Evolutionary conservation across 1,284 basidiomycete species (phyloP).

Genomic region (Apiotrichum sp.): DNA sequence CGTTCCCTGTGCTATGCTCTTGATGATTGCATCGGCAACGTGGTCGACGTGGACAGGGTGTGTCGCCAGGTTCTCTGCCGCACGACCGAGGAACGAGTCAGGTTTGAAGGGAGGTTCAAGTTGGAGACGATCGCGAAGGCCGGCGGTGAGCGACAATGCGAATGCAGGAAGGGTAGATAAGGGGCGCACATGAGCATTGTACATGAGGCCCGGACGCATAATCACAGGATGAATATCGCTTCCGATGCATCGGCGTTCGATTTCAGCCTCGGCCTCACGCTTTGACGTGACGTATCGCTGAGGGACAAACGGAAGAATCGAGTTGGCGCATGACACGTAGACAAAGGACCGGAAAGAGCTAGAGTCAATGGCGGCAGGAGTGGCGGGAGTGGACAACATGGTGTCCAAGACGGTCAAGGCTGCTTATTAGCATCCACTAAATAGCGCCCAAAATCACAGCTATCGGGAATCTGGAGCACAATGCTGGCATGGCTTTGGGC

Average conservation of each 20-base stretch:
- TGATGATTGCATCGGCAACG: conserved; percentile 70
- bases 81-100: conserved; percentile 35
- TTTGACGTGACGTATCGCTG: conserved; percentile 82
- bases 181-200: conserved; percentile 88
- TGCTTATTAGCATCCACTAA: conserved; percentile 32
- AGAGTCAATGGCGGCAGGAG: conserved; percentile 7
- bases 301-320: conserved; percentile 79
- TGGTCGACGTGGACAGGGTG: conserved; percentile 94
- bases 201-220: conserved; percentile 89
- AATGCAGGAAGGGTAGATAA: conserved; percentile 79
- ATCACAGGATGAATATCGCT: conserved; percentile 54
- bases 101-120: conserved; percentile 53
- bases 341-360: conserved; percentile 59
- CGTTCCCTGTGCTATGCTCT: conserved; percentile 44
- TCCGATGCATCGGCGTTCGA: conserved; percentile 4
- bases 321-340: conserved; percentile 90
- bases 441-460: no score
- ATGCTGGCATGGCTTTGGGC: no score
- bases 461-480: no score
- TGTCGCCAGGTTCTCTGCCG: conserved; percentile 60
- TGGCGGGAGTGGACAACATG: conserved; percentile 49
- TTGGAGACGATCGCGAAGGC: conserved; percentile 57
- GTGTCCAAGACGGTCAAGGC: conserved; percentile 69
- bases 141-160: conserved; percentile 70
- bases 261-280: conserved; percentile 66